These are phyloP conservation scores for Hymenoscyphus fructigenus DNA, from an alignment of 2,329 filamentous ascomycete genomes.

Conservation along the genomic window DNA sequence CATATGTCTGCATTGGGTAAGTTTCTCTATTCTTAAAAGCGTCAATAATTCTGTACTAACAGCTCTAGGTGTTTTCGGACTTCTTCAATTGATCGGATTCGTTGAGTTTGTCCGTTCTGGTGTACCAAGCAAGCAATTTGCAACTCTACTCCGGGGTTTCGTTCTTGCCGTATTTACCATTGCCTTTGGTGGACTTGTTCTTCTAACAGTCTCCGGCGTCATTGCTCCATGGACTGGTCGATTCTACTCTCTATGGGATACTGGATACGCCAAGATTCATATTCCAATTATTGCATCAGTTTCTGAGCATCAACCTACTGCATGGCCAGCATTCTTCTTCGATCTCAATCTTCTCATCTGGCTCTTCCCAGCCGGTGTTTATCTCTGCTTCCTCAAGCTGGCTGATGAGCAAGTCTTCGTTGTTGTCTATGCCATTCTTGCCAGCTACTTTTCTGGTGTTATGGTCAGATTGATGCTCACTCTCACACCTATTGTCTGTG, in stretches of 20 bases:
- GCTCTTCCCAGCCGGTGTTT: conserved; percentile 98
- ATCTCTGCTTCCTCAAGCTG: conserved; percentile 93
- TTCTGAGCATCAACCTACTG: conserved; percentile 97
- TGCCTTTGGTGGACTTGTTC: conserved; percentile 72
- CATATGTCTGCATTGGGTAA: conserved; percentile 95
- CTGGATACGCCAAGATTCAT: conserved; percentile 97
- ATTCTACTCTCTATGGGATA: conserved; percentile 99
- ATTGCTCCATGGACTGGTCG: conserved; percentile 97
- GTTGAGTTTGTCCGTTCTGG: conserved; percentile 88
- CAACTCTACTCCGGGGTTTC: conserved; percentile 78
- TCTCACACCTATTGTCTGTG: conserved; percentile 92
- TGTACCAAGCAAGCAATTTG: conserved; percentile 89
- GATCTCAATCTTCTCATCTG: conserved; percentile 98
- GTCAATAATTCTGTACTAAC: conserved; percentile 18
- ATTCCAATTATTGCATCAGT: conserved; percentile 99
- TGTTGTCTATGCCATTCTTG: conserved; percentile 93
- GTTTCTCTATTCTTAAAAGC: conserved; percentile 31
- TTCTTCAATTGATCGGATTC: conserved; percentile 90
- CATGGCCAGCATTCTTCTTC: conserved; percentile 99
- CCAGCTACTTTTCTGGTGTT: conserved; percentile 97
- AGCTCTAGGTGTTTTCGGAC: conserved; percentile 79
- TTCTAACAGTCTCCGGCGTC: conserved; percentile 83
- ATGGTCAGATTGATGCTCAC: conserved; percentile 99
- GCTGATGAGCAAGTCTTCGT: conserved; percentile 97
- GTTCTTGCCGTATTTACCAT: conserved; percentile 73